phyloP scores from a whole-genome alignment of 148 eudicot genomes.

The Amaranthus hypochondriacus region DNA sequence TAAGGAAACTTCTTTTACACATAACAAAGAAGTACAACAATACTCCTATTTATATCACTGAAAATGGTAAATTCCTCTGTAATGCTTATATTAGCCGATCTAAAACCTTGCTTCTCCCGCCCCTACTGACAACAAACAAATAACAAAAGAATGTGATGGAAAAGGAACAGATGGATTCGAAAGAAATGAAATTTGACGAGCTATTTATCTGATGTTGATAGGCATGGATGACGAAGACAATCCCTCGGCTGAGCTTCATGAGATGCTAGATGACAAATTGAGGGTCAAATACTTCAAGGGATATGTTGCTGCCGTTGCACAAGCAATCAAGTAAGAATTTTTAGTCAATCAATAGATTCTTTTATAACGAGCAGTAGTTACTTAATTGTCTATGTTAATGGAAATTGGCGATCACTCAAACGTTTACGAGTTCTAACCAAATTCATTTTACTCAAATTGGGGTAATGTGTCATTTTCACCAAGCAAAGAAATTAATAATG shows the following conservation, averaged over 20 bases:
- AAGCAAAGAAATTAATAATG: too few species aligned
- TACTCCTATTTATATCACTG: slow-evolving; percentile 63
- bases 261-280: slow-evolving; percentile 73
- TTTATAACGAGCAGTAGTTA: not conserved
- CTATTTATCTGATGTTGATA: slow-evolving; percentile 8
- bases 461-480: too few species aligned
- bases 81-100: not conserved
- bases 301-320: slow-evolving; percentile 61
- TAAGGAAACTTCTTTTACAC: slow-evolving; percentile 50
- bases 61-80: slow-evolving; percentile 48
- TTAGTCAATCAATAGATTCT: not conserved
- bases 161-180: not conserved
- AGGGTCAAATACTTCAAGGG: slow-evolving; percentile 64
- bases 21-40: slow-evolving; percentile 57
- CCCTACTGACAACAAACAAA: not conserved
- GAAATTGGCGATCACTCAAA: too few species aligned
- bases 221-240: slow-evolving; percentile 83
- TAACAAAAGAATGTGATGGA: too few species aligned
- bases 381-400: not conserved
- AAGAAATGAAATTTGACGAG: not conserved
- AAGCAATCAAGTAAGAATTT: slow-evolving; percentile 53
- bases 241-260: slow-evolving; percentile 40
- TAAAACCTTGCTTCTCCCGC: not conserved
- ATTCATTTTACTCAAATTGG: too few species aligned
- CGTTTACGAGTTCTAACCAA: too few species aligned